phyloP scores from a whole-genome alignment of 108 stramenopile species.

The Cyclostephanos invisitatus region DNA sequence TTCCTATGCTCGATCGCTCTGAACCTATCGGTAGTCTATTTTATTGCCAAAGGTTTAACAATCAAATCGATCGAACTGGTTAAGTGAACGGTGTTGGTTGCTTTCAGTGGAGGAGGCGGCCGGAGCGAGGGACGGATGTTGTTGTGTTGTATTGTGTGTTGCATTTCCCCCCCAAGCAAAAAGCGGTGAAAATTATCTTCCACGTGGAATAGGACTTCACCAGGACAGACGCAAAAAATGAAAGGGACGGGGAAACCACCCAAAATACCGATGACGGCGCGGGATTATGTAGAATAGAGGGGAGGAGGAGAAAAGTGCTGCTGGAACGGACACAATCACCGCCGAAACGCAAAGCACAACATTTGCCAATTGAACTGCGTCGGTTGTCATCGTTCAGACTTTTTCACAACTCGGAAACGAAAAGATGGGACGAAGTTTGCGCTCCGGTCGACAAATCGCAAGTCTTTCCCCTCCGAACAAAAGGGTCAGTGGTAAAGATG shows the following conservation, averaged over 20 bases:
- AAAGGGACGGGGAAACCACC: not conserved
- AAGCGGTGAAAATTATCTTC: too few species aligned
- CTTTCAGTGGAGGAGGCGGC: too few species aligned
- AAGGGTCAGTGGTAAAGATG: not conserved
- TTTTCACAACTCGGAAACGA: not conserved
- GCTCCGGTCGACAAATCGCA: constrained; percentile 40
- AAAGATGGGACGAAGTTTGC: constrained; percentile 37
- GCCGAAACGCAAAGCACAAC: too few species aligned
- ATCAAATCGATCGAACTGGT: not conserved
- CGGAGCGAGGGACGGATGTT: too few species aligned
- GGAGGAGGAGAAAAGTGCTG: not conserved
- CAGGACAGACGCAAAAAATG: not conserved
- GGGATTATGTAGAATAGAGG: too few species aligned
- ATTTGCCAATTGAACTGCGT: not conserved
- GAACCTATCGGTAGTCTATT: not conserved
- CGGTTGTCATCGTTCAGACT: not conserved
- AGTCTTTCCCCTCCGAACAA: constrained; percentile 43
- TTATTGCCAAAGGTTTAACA: not conserved
- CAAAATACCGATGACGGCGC: too few species aligned
- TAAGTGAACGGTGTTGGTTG: not conserved
- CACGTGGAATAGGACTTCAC: not conserved
- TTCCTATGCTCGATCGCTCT: not conserved
- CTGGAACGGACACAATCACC: too few species aligned
- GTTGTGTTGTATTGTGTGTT: too few species aligned
- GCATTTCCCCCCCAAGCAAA: too few species aligned